These are phyloP conservation scores for Aurantiochytrium sp. DNA, from an alignment of 108 stramenopile species.

Conservation along the genomic window DNA sequence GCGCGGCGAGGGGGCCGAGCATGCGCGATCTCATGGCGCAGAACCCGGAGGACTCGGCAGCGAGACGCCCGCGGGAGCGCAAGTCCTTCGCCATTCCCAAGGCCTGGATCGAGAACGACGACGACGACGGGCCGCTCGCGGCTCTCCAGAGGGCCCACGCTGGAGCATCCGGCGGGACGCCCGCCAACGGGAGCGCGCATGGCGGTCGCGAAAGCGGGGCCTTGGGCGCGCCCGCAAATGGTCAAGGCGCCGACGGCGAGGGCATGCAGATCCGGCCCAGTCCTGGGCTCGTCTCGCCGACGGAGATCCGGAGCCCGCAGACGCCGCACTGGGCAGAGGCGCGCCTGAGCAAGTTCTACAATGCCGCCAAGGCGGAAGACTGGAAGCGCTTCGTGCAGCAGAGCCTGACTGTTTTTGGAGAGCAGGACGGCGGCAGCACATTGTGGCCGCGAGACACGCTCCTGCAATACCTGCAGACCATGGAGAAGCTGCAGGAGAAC, in stretches of 20 bases:
- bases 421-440: not conserved
- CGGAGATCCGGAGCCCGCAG: not conserved
- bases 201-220: too few species aligned
- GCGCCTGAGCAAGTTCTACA: not conserved
- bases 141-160: not conserved
- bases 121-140: not conserved
- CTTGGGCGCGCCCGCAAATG: too few species aligned
- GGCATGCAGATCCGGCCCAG: too few species aligned
- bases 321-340: not conserved
- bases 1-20: too few species aligned
- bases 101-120: not conserved
- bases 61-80: not conserved
- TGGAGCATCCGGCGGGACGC: too few species aligned
- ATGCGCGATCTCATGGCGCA: not conserved
- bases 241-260: too few species aligned
- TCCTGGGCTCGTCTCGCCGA: too few species aligned
- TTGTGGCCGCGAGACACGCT: not conserved
- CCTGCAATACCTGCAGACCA: slow-evolving; percentile 11
- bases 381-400: slow-evolving; percentile 10
- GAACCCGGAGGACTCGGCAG: not conserved
- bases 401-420: not conserved
- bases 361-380: not conserved
- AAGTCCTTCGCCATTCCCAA: not conserved
- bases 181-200: too few species aligned
- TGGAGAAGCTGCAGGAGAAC: slow-evolving; percentile 3